Evolutionary conservation across 2,329 filamentous ascomycete genomes (phyloP), one percentile per base, ranked within the genome.

Genomic region (Chaetoscypha palmicola): DNA sequence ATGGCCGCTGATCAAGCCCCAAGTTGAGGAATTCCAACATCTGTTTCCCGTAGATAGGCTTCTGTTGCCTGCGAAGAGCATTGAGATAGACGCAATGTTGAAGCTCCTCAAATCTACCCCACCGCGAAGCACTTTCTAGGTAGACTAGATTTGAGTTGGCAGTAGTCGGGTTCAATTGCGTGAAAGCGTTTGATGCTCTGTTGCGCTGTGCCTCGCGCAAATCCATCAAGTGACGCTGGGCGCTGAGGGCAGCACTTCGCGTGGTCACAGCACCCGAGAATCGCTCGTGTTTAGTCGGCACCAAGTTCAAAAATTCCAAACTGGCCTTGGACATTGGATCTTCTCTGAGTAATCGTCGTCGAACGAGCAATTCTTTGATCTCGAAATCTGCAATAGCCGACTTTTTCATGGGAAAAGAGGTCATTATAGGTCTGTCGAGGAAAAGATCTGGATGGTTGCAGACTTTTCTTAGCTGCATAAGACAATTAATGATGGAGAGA

Each of bases 391-490:
- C 79, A 7, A 81, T 71, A 2, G 88, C 81, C 2, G 90, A 94
- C 51, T 74, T 83, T 20, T 78, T 73, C 84, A 97, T 94, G 3
- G 89, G 87, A 63, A 96, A 94, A 1, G 92, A 97, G 0, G 91
- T 98, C 66, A 94, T 92, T 58, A 98, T 97, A 1, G 89, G 90
- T 12, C 92, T 80, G 47, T 94, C 94, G 55, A 97, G 86, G 58
- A 98, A 98, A 7, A 98, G 73, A 65, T 98, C 92, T 0, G 92
- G 94, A 60, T 98, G 92, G 56, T 98, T 98, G 73, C 92, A 98
- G 40, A 98, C 94, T 63, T 97, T 96, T 38, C 92, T 81, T 41
- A 98, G 72, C 62, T 95, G 92, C 89, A 98, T 95, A 40, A 98
- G 69, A 64, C 94, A 97, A 62, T 96, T 95, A 66, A 97, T 97